Evolutionary conservation across 208 protist genomes (phyloP).

Genomic region (Entamoeba dispar): DNA sequence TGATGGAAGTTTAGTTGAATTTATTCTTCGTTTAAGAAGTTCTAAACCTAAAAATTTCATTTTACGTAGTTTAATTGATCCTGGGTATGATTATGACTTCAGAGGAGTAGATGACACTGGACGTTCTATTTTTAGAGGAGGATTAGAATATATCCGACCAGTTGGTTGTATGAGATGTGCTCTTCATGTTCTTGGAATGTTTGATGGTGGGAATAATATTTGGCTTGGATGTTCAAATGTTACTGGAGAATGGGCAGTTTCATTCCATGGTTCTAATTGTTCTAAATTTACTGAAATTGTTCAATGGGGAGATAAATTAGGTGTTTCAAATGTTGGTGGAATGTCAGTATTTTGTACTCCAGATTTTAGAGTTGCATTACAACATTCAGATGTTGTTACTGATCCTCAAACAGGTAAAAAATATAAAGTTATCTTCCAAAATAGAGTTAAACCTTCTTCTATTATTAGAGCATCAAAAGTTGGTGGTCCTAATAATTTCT

Average conservation of each 20-base stretch:
- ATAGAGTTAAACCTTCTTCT: neutral
- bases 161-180: neutral
- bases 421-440: neutral
- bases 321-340: neutral
- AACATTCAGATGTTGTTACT: neutral
- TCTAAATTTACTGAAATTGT: neutral
- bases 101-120: neutral
- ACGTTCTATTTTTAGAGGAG: neutral
- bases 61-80: no score
- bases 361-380: neutral
- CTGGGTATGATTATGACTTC: neutral
- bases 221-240: neutral
- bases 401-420: neutral
- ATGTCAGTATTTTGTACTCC: neutral
- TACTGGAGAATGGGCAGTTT: neutral
- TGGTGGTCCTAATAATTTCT: neutral
- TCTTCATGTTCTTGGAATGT: neutral
- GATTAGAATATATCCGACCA: neutral
- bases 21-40: no score
- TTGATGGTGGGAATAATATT: neutral
- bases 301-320: neutral
- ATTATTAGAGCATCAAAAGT: neutral
- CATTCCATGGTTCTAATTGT: neutral
- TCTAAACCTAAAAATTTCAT: no score
- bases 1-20: no score